Percentiles rank a stretch among this genome's conserved stretches.
phyloP scores from a whole-genome alignment of 371 early-diverging fungal species.

The Sanchytrium tribonematis region DNA sequence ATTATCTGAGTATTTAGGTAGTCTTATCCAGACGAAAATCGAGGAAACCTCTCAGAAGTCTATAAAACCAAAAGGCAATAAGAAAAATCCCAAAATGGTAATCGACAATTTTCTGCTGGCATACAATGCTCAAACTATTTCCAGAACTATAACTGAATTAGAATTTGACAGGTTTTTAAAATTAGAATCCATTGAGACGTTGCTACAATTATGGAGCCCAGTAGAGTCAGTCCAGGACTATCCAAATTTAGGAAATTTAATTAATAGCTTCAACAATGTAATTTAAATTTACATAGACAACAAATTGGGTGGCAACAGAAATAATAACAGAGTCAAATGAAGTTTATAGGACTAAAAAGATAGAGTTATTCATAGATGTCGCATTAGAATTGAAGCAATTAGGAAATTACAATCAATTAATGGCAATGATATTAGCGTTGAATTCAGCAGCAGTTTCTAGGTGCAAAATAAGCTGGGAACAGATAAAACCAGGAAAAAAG shows the following conservation, averaged over 20 bases:
- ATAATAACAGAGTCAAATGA: constrained; percentile 6
- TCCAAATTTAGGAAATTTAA: constrained; percentile 7
- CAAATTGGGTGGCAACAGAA: constrained; percentile 14
- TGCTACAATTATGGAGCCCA: constrained; percentile 6
- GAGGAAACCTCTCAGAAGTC: background rate
- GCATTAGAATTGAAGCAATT: constrained; percentile 8
- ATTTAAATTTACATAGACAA: constrained; percentile 5
- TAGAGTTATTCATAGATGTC: background rate
- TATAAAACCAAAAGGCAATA: background rate
- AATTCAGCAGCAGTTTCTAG: constrained; percentile 12
- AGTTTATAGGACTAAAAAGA: background rate
- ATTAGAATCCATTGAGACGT: background rate
- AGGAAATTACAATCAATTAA: constrained; percentile 13
- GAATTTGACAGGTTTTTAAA: background rate
- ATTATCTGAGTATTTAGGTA: background rate
- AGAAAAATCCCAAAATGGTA: background rate
- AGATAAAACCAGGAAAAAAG: constrained; percentile 1
- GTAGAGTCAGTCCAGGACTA: constrained; percentile 2
- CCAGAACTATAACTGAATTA: background rate
- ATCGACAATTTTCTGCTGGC: constrained; percentile 7
- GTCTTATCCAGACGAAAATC: background rate
- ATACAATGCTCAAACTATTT: constrained; percentile 2
- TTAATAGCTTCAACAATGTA: constrained; percentile 15
- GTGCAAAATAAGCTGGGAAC: constrained; percentile 11
- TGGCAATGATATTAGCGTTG: constrained; percentile 14